A percentile compares a stretch with the other conserved stretches of the same genome.
phyloP scores from a whole-genome alignment of 192 early-diverging fungal species.

The Helicostylum pulchrum region DNA sequence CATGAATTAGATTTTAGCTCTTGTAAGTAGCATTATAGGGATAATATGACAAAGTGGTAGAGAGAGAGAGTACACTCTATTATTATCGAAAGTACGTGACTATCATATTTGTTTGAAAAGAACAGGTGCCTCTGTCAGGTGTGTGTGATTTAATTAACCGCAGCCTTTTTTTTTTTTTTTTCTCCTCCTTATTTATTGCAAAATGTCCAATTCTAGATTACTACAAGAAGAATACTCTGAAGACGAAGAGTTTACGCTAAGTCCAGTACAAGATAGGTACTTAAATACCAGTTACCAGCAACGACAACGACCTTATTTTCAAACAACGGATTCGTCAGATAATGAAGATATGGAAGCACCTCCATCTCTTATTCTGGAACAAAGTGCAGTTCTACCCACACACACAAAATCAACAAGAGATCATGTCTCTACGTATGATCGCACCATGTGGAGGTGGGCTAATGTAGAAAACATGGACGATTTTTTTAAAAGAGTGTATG shows the following conservation, averaged over 20 bases:
- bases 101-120: too few species aligned
- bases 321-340: constrained; percentile 2
- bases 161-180: neutral
- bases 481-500: constrained; percentile 76
- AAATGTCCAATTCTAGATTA: constrained; percentile 11
- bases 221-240: constrained; percentile 5
- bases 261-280: neutral
- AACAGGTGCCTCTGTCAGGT: too few species aligned
- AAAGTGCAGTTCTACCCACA: neutral
- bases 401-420: constrained; percentile 31
- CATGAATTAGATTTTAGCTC: too few species aligned
- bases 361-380: constrained; percentile 2
- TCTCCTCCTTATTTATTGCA: neutral
- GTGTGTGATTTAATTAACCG: too few species aligned
- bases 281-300: neutral
- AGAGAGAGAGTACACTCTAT: too few species aligned
- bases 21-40: too few species aligned
- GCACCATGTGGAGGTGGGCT: constrained; percentile 78
- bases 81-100: too few species aligned
- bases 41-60: too few species aligned
- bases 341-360: constrained; percentile 7
- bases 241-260: constrained; percentile 8
- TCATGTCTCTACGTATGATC: constrained; percentile 49
- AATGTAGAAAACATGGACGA: constrained; percentile 84
- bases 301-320: neutral